These are phyloP conservation scores for Daldinia loculata DNA, from an alignment of 495 filamentous ascomycete genomes.

Conservation along the genomic window DNA sequence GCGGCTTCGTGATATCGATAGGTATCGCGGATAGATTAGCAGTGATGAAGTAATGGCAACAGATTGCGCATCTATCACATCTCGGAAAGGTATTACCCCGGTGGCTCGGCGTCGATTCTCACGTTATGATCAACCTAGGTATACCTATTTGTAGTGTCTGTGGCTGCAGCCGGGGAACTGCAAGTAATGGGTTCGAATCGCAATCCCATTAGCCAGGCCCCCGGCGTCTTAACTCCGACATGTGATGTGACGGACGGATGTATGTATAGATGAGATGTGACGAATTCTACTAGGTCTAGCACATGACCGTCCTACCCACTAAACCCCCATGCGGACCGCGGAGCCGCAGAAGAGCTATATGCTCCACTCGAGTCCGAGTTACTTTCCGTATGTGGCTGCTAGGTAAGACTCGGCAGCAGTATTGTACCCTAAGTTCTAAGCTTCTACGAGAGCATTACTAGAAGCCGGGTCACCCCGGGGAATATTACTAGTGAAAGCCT, in stretches of 20 bases:
- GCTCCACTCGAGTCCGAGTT: conserved; percentile 25
- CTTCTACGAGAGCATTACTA: neutral
- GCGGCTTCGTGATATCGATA: conserved; percentile 6
- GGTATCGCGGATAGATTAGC: conserved; percentile 21
- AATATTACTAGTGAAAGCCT: neutral
- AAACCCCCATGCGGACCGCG: conserved; percentile 28
- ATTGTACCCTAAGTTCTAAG: neutral
- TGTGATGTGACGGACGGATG: conserved; percentile 22
- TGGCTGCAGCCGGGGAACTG: conserved; percentile 7
- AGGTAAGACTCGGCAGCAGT: neutral
- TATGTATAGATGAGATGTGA: conserved; percentile 30
- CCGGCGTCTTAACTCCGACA: conserved; percentile 30
- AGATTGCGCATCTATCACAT: conserved; percentile 35
- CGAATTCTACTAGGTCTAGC: conserved; percentile 19
- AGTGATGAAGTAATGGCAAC: conserved; percentile 35
- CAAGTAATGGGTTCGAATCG: conserved; percentile 24
- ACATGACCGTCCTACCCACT: conserved; percentile 33
- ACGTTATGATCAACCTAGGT: conserved; percentile 17
- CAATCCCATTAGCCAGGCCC: conserved; percentile 23
- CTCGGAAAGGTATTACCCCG: conserved; percentile 30
- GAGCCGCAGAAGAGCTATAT: conserved; percentile 26
- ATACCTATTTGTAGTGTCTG: neutral
- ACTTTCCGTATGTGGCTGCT: conserved; percentile 25
- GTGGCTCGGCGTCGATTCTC: conserved; percentile 20
- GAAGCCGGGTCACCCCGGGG: neutral